Percentiles rank a stretch among this genome's conserved stretches.
These are phyloP conservation scores for Colletotrichum abscissum DNA, from an alignment of 2,329 filamentous ascomycete genomes.

Conservation along the genomic window DNA sequence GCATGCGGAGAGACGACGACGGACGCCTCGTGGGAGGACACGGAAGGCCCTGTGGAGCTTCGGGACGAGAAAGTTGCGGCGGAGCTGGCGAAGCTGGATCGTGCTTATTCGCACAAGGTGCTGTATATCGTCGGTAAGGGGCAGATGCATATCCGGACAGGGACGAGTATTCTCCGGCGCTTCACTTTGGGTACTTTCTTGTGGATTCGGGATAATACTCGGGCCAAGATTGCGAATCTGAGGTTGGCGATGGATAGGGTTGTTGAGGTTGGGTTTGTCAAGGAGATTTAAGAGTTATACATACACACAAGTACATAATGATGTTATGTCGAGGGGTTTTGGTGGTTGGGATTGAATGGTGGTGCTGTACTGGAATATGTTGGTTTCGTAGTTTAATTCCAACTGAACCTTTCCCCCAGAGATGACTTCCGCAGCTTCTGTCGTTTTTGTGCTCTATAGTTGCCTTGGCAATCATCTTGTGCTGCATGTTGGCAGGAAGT, in stretches of 20 bases:
- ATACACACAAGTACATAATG: background rate
- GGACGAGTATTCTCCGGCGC: slow-evolving; percentile 54
- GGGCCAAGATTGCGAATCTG: slow-evolving; percentile 74
- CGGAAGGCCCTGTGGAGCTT: slow-evolving; percentile 37
- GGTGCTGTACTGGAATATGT: background rate
- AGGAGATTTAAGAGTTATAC: slow-evolving; percentile 62
- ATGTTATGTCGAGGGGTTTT: background rate
- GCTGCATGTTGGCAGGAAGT: too few species aligned
- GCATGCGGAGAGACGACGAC: slow-evolving; percentile 27
- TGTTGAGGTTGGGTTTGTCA: slow-evolving; percentile 77
- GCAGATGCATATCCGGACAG: slow-evolving; percentile 61
- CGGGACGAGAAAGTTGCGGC: slow-evolving; percentile 40
- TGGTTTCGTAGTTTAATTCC: background rate
- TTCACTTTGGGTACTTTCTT: slow-evolving; percentile 66
- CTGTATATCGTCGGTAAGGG: slow-evolving; percentile 72
- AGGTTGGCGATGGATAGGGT: slow-evolving; percentile 68
- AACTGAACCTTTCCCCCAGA: background rate
- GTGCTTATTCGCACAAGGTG: slow-evolving; percentile 59
- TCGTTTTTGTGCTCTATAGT: too few species aligned
- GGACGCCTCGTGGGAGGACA: slow-evolving; percentile 8
- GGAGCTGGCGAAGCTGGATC: slow-evolving; percentile 57
- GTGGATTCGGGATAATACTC: slow-evolving; percentile 74
- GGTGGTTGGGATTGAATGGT: background rate
- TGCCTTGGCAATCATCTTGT: too few species aligned
- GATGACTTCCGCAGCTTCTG: too few species aligned